Percentiles rank a stretch among this genome's conserved stretches.
phyloP scores from a whole-genome alignment of 805 yeast species.

The Ogataea pilisensis region DNA sequence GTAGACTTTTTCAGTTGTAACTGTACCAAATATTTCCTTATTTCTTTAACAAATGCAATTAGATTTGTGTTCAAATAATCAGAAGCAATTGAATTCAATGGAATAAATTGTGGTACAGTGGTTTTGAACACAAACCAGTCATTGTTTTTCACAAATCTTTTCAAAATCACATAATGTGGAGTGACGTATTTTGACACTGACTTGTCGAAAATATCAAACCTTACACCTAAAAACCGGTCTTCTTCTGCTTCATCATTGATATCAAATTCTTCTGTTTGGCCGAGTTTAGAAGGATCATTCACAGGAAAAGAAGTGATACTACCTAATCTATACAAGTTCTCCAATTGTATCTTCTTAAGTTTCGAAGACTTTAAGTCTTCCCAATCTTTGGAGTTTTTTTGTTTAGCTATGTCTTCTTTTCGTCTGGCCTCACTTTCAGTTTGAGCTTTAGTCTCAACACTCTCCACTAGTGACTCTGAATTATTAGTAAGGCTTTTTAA shows the following conservation, averaged over 20 bases:
- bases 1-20: constrained; percentile 19
- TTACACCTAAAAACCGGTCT: constrained; percentile 39
- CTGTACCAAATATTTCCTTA: constrained; percentile 24
- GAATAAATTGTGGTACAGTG: constrained; percentile 32
- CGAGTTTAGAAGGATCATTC: constrained; percentile 28
- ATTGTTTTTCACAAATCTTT: constrained; percentile 20
- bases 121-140: constrained; percentile 32
- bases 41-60: constrained; percentile 21
- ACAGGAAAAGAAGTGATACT: constrained; percentile 52
- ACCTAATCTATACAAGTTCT: constrained; percentile 44
- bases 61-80: constrained; percentile 25
- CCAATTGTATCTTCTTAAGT: constrained; percentile 32
- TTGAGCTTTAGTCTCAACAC: neutral
- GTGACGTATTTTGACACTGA: constrained; percentile 28
- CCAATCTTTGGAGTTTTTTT: constrained; percentile 8
- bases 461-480: neutral
- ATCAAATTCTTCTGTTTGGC: neutral
- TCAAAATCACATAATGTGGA: constrained; percentile 48
- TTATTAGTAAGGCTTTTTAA: constrained; percentile 12
- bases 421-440: neutral
- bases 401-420: neutral
- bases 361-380: constrained; percentile 23
- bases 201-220: constrained; percentile 43
- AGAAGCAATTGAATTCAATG: constrained; percentile 20
- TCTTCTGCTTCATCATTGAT: constrained; percentile 10